Percentiles rank a stretch among this genome's conserved stretches.
Conservation (phyloP, 768 basidiomycete species). For the Lactarius deliciosus region DNA sequence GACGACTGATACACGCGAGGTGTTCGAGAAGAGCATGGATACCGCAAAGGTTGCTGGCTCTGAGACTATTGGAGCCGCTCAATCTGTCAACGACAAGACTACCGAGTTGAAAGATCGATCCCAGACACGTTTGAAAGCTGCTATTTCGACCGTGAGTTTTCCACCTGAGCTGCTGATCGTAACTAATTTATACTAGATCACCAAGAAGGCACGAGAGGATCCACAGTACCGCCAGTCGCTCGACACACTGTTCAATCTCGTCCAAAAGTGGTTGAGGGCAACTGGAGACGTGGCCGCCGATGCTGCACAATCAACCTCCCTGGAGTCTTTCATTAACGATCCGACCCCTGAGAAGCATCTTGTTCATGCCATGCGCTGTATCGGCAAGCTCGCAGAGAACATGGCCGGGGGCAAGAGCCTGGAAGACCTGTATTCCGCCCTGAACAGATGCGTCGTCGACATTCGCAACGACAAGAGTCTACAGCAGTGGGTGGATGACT, state of each 20-base stretch:
- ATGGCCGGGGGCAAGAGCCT: constrained; percentile 51
- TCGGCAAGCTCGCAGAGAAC: constrained; percentile 50
- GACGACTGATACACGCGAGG: constrained; percentile 47
- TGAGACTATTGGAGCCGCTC: constrained; percentile 42
- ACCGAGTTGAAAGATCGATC: constrained; percentile 45
- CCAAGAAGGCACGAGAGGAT: constrained; percentile 63
- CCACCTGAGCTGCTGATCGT: neutral
- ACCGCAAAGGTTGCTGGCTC: constrained; percentile 57
- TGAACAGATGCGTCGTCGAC: constrained; percentile 47
- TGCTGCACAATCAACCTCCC: constrained; percentile 44
- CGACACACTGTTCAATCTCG: constrained; percentile 53
- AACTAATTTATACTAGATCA: constrained; percentile 45
- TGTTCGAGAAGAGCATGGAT: constrained; percentile 70
- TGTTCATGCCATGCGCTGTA: constrained; percentile 46
- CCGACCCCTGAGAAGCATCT: constrained; percentile 64
- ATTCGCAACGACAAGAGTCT: constrained; percentile 55
- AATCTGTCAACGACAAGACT: constrained; percentile 45
- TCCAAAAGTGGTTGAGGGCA: constrained; percentile 56
- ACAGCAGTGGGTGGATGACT: constrained; percentile 54
- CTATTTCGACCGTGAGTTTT: constrained; percentile 50
- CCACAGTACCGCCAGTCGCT: constrained; percentile 57
- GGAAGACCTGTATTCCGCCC: constrained; percentile 45
- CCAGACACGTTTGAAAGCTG: constrained; percentile 45
- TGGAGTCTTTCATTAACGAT: constrained; percentile 59
- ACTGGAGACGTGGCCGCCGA: constrained; percentile 51